A percentile compares a stretch with the other conserved stretches of the same genome.
Evolutionary conservation across 805 yeast genomes (phyloP).

Genomic region (Ogataea polymorpha): DNA sequence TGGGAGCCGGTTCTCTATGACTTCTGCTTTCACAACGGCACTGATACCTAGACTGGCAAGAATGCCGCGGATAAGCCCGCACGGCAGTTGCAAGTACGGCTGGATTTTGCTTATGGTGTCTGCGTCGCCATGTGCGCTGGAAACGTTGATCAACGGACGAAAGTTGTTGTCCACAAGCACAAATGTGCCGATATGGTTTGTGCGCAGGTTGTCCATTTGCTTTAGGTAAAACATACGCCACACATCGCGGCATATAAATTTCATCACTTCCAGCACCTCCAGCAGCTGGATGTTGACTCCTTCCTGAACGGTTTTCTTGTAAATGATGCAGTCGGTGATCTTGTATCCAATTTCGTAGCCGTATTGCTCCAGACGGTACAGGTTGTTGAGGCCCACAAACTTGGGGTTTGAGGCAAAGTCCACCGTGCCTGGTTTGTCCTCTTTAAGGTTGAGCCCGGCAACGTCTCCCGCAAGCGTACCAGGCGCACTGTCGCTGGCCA

Average conservation of each 20-base stretch:
- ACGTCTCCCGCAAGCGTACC: conserved; percentile 3
- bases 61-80: conserved; percentile 74
- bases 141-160: conserved; percentile 50
- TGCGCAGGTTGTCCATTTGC: conserved; percentile 87
- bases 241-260: conserved; percentile 86
- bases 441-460: conserved; percentile 14
- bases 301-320: conserved; percentile 22
- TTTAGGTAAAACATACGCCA: conserved; percentile 81
- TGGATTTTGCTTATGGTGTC: conserved; percentile 45
- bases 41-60: conserved; percentile 66
- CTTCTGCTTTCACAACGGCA: conserved; percentile 62
- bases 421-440: conserved; percentile 38
- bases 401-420: conserved; percentile 34
- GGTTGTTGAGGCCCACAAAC: conserved; percentile 46
- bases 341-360: conserved; percentile 53
- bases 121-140: conserved; percentile 39
- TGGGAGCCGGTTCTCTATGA: conserved; percentile 49
- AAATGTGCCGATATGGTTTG: conserved; percentile 85
- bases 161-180: conserved; percentile 71
- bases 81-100: conserved; percentile 64
- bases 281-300: conserved; percentile 35
- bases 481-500: conserved; percentile 28
- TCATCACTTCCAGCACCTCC: conserved; percentile 79
- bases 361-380: conserved; percentile 58
- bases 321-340: conserved; percentile 28